Evolutionary conservation across 1,139 yeast genomes (phyloP).

Genomic region (Ogataea hybrid): DNA sequence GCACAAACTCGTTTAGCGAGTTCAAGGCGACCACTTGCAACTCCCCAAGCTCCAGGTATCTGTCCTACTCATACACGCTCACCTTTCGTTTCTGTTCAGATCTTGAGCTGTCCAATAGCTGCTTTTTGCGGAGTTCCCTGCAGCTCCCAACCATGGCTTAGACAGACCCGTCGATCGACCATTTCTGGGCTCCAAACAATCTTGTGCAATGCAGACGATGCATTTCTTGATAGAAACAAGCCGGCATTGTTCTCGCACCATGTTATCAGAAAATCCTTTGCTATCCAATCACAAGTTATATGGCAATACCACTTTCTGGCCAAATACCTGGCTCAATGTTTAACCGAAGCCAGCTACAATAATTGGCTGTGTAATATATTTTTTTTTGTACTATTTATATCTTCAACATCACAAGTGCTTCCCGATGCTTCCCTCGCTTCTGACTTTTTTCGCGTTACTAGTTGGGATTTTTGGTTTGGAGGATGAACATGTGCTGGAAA

Average conservation of each 20-base stretch:
- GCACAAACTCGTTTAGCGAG: background rate
- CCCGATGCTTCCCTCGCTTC: background rate
- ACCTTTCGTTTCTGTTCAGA: too few relatives aligned
- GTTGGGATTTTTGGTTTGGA: constrained; percentile 16
- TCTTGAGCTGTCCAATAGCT: background rate
- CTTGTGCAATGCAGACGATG: too few relatives aligned
- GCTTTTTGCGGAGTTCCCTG: background rate
- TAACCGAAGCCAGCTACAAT: background rate
- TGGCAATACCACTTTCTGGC: too few relatives aligned
- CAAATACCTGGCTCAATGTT: background rate
- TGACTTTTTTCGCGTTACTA: background rate
- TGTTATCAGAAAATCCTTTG: too few relatives aligned
- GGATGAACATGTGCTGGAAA: constrained; percentile 24
- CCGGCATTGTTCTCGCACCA: too few relatives aligned
- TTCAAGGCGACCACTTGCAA: too few relatives aligned
- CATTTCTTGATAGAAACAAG: too few relatives aligned
- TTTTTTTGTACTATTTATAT: constrained; percentile 2
- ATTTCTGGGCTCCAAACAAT: background rate
- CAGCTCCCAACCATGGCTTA: background rate
- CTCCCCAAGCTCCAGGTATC: too few relatives aligned
- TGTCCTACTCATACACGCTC: too few relatives aligned
- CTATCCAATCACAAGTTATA: too few relatives aligned
- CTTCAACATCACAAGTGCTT: background rate
- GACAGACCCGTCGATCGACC: background rate
- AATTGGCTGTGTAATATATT: background rate